A percentile compares a stretch with the other conserved stretches of the same genome.
Evolutionary conservation across 2,329 filamentous ascomycete genomes (phyloP).

Genomic region (Fusarium temperatum): DNA sequence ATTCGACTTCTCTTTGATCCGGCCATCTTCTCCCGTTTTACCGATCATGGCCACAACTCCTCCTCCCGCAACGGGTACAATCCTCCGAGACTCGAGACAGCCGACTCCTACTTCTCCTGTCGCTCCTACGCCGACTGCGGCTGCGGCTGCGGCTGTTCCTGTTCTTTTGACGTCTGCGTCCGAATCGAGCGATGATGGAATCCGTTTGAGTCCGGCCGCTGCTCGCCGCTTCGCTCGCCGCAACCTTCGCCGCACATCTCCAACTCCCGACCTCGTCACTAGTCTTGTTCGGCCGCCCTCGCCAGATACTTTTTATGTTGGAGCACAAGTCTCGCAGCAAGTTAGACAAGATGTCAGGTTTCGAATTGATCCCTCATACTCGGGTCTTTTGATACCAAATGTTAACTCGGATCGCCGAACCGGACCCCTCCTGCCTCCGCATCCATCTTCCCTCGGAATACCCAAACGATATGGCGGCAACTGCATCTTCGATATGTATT

Average conservation of each 20-base stretch:
- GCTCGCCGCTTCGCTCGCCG: slow-evolving; percentile 49
- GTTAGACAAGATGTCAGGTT: slow-evolving; percentile 31
- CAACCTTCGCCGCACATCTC: slow-evolving; percentile 47
- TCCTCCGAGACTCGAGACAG: slow-evolving; percentile 16
- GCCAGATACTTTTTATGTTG: slow-evolving; percentile 48
- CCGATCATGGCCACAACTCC: slow-evolving; percentile 36
- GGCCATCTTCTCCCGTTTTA: background rate
- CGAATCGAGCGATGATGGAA: slow-evolving; percentile 50
- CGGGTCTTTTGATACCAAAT: slow-evolving; percentile 34
- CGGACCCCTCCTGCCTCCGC: slow-evolving; percentile 48
- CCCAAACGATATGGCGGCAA: slow-evolving; percentile 50
- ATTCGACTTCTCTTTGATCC: slow-evolving; percentile 5
- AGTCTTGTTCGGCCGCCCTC: slow-evolving; percentile 52
- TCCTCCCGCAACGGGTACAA: slow-evolving; percentile 14
- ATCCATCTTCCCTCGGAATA: slow-evolving; percentile 52
- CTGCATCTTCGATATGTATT: slow-evolving; percentile 56
- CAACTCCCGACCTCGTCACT: slow-evolving; percentile 53
- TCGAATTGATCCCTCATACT: slow-evolving; percentile 17
- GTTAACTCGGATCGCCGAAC: slow-evolving; percentile 44
- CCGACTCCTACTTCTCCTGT: slow-evolving; percentile 21
- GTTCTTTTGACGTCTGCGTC: slow-evolving; percentile 37
- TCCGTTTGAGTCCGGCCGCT: slow-evolving; percentile 48
- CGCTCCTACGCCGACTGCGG: background rate
- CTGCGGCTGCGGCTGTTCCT: background rate
- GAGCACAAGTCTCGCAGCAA: slow-evolving; percentile 40